Evolutionary conservation across 257 asterid species (phyloP).

Genomic region (Hygrophila difformis): DNA sequence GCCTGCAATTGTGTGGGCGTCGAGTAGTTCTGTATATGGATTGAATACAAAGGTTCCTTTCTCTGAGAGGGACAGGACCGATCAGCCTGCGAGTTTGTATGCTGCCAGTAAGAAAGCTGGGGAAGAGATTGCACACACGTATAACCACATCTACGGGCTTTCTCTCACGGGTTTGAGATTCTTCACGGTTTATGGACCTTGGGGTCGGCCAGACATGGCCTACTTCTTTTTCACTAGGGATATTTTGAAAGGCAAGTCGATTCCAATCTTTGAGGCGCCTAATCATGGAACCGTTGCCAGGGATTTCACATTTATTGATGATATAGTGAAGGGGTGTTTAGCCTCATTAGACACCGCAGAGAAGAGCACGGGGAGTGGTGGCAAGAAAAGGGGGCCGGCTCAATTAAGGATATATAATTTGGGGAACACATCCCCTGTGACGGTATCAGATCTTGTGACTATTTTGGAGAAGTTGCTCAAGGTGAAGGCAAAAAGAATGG

Average conservation of each 20-base stretch:
- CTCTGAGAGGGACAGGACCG: conserved; percentile 47
- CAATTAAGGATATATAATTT: conserved; percentile 43
- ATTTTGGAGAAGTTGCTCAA: conserved; percentile 56
- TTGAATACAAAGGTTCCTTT: conserved; percentile 49
- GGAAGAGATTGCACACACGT: conserved; percentile 51
- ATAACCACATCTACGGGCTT: conserved; percentile 57
- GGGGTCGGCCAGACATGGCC: conserved; percentile 72
- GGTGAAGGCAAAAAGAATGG: conserved; percentile 43
- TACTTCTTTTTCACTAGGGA: conserved; percentile 53
- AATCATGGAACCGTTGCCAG: conserved; percentile 57
- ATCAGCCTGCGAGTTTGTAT: conserved; percentile 53
- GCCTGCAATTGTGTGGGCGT: conserved; percentile 62
- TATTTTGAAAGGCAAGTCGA: conserved; percentile 46
- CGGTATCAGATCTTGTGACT: conserved; percentile 47
- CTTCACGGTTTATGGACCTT: conserved; percentile 62
- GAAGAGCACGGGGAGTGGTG: conserved; percentile 62
- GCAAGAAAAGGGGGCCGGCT: conserved; percentile 55
- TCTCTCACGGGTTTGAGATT: conserved; percentile 51
- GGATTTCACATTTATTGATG: conserved; percentile 58
- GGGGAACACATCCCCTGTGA: conserved; percentile 58
- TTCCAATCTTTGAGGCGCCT: conserved; percentile 46
- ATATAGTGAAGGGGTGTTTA: conserved; percentile 57
- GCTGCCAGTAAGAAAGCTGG: conserved; percentile 65
- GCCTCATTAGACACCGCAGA: conserved; percentile 50
- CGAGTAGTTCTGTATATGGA: conserved; percentile 56